Evolutionary conservation across 768 basidiomycete species (phyloP).

Genomic region (Gyrodon lividus): DNA sequence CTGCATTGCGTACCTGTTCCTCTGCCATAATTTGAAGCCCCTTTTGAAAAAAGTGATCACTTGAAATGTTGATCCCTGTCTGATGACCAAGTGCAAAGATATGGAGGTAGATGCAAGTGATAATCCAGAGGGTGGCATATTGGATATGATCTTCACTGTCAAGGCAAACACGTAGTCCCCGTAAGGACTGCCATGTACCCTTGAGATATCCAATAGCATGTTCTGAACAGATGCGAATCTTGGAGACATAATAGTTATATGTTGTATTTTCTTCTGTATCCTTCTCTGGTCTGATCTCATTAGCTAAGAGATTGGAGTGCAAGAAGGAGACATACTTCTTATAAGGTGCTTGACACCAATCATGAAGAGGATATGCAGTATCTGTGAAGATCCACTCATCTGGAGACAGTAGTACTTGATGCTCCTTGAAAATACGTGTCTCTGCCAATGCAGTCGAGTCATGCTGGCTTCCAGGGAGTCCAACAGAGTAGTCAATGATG

Average conservation of each 20-base stretch:
- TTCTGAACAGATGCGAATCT: constrained; percentile 31
- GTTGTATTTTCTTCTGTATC: constrained; percentile 1
- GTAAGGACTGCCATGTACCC: no score
- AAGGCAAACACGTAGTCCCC: no score
- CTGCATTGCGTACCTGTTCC: background rate
- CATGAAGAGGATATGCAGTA: constrained; percentile 36
- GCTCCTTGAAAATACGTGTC: constrained; percentile 15
- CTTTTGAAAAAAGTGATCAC: constrained; percentile 3
- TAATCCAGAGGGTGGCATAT: constrained; percentile 10
- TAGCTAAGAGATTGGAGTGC: no score
- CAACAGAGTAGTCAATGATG: constrained; percentile 36
- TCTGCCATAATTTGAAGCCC: background rate
- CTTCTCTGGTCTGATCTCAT: background rate
- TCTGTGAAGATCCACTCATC: constrained; percentile 39
- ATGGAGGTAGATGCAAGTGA: constrained; percentile 13
- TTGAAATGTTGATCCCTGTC: background rate
- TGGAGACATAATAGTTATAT: constrained; percentile 36
- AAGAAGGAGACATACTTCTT: constrained; percentile 17
- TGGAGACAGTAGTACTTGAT: background rate
- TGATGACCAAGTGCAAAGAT: constrained; percentile 25
- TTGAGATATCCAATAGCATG: constrained; percentile 34
- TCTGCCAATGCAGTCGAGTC: constrained; percentile 33
- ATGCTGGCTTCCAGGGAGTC: constrained; percentile 36
- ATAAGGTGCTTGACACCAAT: constrained; percentile 32
- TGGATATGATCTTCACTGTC: no score